Evolutionary conservation across 768 basidiomycete species (phyloP).

Genomic region (Russula griseocarnosa): DNA sequence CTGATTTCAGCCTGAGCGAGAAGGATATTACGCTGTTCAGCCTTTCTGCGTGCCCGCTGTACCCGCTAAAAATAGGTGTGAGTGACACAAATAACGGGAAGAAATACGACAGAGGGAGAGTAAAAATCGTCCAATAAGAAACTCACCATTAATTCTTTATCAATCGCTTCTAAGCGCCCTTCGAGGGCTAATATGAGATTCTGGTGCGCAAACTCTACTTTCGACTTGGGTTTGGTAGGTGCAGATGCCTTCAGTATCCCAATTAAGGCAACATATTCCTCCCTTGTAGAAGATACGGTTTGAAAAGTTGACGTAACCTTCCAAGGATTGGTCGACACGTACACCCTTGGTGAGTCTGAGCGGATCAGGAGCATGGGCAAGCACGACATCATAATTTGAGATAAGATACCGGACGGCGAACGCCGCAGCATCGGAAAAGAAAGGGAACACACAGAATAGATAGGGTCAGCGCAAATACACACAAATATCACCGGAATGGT

Average conservation of each 20-base stretch:
- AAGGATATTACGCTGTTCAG: constrained; percentile 60
- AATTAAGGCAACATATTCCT: constrained; percentile 66
- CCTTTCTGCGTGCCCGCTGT: constrained; percentile 61
- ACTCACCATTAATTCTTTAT: constrained; percentile 69
- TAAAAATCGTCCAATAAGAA: constrained; percentile 13
- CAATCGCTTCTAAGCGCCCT: constrained; percentile 59
- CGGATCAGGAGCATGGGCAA: constrained; percentile 13
- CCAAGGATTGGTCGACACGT: constrained; percentile 85
- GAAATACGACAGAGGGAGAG: constrained; percentile 7
- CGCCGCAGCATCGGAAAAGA: constrained; percentile 43
- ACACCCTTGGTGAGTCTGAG: constrained; percentile 79
- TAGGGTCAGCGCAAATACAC: constrained; percentile 54
- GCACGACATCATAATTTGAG: constrained; percentile 29
- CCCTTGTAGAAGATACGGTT: constrained; percentile 62
- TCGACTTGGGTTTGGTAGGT: constrained; percentile 46
- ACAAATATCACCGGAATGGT: constrained; percentile 50
- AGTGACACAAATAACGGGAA: constrained; percentile 1
- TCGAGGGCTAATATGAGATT: constrained; percentile 60
- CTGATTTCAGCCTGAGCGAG: constrained; percentile 74
- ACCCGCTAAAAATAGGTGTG: constrained; percentile 52
- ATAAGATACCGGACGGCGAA: constrained; percentile 34
- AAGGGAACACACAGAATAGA: constrained; percentile 39
- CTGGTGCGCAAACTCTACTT: constrained; percentile 58
- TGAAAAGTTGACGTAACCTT: constrained; percentile 78
- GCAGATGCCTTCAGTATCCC: constrained; percentile 53